These are phyloP conservation scores for Seminavis robusta DNA, from an alignment of 108 stramenopile genomes.

Conservation along the genomic window DNA sequence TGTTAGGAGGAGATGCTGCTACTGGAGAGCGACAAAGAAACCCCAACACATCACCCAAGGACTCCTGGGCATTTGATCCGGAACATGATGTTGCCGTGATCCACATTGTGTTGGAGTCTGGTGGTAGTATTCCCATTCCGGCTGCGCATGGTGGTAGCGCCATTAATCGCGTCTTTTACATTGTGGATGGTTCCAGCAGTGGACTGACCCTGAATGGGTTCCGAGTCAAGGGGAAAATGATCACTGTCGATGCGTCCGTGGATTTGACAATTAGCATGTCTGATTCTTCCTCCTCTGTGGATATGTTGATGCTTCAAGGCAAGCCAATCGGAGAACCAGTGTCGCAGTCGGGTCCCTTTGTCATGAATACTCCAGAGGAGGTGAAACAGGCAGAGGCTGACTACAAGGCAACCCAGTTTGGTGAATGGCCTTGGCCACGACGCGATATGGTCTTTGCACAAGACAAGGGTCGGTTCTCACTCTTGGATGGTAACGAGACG, in stretches of 20 bases:
- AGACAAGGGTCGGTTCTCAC: conserved; percentile 60
- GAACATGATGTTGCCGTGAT: conserved; percentile 60
- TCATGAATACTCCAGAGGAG: conserved; percentile 87
- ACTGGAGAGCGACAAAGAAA: conserved; percentile 10
- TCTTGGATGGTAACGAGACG: conserved; percentile 45
- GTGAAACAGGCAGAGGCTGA: conserved; percentile 74
- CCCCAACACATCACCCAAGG: conserved; percentile 45
- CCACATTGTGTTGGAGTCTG: conserved; percentile 45
- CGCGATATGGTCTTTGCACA: conserved; percentile 64
- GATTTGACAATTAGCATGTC: conserved; percentile 31
- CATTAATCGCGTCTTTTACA: conserved; percentile 63
- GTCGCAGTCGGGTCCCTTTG: conserved; percentile 85
- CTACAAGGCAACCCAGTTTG: conserved; percentile 72
- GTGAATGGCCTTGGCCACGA: conserved; percentile 71
- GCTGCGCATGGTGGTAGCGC: conserved; percentile 20
- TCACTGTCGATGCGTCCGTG: conserved; percentile 7
- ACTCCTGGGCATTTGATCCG: conserved; percentile 57
- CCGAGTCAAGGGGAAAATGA: conserved; percentile 23
- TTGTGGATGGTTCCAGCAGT: conserved; percentile 53
- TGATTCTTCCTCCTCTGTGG: conserved; percentile 23
- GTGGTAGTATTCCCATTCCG: conserved; percentile 49
- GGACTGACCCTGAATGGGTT: too few relatives aligned
- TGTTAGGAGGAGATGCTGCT: too few relatives aligned
- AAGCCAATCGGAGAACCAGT: conserved; percentile 79
- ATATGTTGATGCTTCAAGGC: conserved; percentile 66